A percentile compares a stretch with the other conserved stretches of the same genome.
phyloP scores from a whole-genome alignment of 805 yeast genomes.

The Candida insectorum region DNA sequence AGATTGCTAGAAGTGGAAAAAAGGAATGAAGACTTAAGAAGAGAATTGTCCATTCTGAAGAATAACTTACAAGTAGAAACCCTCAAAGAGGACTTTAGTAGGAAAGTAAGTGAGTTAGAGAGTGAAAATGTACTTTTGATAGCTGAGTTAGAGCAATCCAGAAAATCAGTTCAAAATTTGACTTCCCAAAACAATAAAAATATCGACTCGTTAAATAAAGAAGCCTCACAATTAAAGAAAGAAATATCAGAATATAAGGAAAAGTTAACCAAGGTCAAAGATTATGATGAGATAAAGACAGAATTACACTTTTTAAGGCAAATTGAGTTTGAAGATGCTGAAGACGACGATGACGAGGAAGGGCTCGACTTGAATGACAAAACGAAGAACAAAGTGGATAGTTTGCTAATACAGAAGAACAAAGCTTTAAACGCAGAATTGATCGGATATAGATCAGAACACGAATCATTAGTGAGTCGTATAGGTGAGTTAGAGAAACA shows the following conservation, averaged over 20 bases:
- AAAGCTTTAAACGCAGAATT: constrained; percentile 69
- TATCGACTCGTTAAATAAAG: constrained; percentile 40
- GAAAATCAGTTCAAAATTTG: constrained; percentile 23
- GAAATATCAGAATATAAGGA: constrained; percentile 52
- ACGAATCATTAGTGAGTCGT: constrained; percentile 42
- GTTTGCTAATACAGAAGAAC: constrained; percentile 65
- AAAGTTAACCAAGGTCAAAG: constrained; percentile 50
- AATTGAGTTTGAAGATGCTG: constrained; percentile 64
- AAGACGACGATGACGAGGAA: constrained; percentile 27
- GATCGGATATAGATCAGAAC: constrained; percentile 60
- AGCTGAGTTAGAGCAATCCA: constrained; percentile 54
- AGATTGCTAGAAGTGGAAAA: constrained; percentile 69
- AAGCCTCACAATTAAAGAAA: constrained; percentile 41
- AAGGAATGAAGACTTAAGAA: constrained; percentile 71
- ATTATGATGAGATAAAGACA: constrained; percentile 76
- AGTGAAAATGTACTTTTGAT: constrained; percentile 64
- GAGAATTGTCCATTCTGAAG: constrained; percentile 56
- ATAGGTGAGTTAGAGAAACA: constrained; percentile 39
- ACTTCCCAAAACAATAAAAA: constrained; percentile 27
- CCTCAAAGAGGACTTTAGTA: constrained; percentile 39
- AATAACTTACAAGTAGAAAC: constrained; percentile 42
- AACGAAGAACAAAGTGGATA: constrained; percentile 38
- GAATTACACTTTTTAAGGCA: constrained; percentile 71
- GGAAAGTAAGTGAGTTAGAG: constrained; percentile 54
- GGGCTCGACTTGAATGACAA: constrained; percentile 26